A percentile compares a stretch with the other conserved stretches of the same genome.
phyloP scores from a whole-genome alignment of 1,284 basidiomycete species.

The Leccinum cinnamomeum region DNA sequence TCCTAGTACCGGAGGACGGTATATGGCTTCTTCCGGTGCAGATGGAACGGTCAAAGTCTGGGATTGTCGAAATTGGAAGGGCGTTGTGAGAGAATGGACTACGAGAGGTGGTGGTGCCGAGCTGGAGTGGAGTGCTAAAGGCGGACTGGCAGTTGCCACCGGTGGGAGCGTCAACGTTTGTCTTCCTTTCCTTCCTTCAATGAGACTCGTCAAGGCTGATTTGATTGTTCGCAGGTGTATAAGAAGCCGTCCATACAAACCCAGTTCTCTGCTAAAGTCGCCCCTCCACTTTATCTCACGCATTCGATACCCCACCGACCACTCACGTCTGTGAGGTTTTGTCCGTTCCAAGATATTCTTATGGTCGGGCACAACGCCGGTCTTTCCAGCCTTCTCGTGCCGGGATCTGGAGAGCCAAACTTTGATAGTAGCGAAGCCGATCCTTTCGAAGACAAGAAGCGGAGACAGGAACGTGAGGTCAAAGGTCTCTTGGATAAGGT shows the following conservation, averaged over 20 bases:
- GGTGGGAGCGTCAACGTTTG: conserved; percentile 83
- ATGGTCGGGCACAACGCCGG: conserved; percentile 76
- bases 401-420: conserved; percentile 92
- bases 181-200: neutral
- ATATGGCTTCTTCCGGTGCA: conserved; percentile 88
- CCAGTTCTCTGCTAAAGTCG: conserved; percentile 46
- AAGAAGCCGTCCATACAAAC: conserved; percentile 64
- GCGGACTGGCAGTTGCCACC: conserved; percentile 78
- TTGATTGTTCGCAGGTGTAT: conserved; percentile 52
- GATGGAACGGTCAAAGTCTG: conserved; percentile 93
- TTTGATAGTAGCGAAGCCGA: conserved; percentile 94
- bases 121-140: conserved; percentile 80
- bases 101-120: conserved; percentile 63
- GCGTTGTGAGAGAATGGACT: conserved; percentile 79
- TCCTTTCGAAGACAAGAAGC: conserved; percentile 87
- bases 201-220: neutral
- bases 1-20: conserved; percentile 78
- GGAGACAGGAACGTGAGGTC: conserved; percentile 89
- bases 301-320: conserved; percentile 74
- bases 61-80: conserved; percentile 96
- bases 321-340: conserved; percentile 72
- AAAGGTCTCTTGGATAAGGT: conserved; percentile 90
- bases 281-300: conserved; percentile 84
- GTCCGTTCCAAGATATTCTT: conserved; percentile 92
- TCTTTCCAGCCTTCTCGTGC: conserved; percentile 84